Evolutionary conservation across 345 rosid species (phyloP).

Genomic region (Zanthoxylum bungeanum): DNA sequence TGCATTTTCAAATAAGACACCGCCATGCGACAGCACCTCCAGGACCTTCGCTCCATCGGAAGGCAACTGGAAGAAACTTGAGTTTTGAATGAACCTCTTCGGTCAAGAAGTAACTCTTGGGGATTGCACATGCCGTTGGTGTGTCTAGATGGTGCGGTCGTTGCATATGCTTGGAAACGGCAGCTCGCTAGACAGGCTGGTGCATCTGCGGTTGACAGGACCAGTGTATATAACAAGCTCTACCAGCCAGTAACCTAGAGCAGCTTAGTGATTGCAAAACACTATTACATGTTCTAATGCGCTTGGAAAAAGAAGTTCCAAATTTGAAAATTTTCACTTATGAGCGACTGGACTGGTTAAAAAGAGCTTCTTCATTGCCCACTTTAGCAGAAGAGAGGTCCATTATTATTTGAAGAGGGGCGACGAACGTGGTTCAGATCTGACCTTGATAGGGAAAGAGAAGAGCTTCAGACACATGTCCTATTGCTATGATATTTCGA

Average conservation of each 20-base stretch:
- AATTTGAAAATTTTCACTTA: constrained; percentile 59
- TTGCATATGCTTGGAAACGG: constrained; percentile 98
- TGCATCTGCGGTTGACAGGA: constrained; percentile 95
- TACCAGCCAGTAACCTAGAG: constrained; percentile 32
- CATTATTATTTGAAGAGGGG: constrained; percentile 50
- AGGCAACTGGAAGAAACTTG: constrained; percentile 86
- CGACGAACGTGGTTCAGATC: constrained; percentile 51
- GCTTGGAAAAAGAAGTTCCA: constrained; percentile 55
- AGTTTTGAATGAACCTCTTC: constrained; percentile 70
- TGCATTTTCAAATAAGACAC: constrained; percentile 66
- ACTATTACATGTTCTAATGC: constrained; percentile 52
- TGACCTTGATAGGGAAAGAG: constrained; percentile 64
- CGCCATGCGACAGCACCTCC: constrained; percentile 83
- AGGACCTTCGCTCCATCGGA: constrained; percentile 73
- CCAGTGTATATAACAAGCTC: constrained; percentile 50
- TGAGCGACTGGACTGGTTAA: constrained; percentile 81
- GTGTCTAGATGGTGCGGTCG: constrained; percentile 96
- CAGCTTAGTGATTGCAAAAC: constrained; percentile 50
- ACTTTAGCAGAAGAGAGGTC: constrained; percentile 55
- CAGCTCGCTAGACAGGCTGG: constrained; percentile 99
- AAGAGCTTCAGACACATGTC: too few relatives aligned
- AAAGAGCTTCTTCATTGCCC: constrained; percentile 70
- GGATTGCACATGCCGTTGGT: constrained; percentile 94
- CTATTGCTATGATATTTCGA: constrained; percentile 34
- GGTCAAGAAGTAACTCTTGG: constrained; percentile 82